These are phyloP conservation scores for Silybum marianum DNA, from an alignment of 129 eudicot genomes.

Conservation along the genomic window DNA sequence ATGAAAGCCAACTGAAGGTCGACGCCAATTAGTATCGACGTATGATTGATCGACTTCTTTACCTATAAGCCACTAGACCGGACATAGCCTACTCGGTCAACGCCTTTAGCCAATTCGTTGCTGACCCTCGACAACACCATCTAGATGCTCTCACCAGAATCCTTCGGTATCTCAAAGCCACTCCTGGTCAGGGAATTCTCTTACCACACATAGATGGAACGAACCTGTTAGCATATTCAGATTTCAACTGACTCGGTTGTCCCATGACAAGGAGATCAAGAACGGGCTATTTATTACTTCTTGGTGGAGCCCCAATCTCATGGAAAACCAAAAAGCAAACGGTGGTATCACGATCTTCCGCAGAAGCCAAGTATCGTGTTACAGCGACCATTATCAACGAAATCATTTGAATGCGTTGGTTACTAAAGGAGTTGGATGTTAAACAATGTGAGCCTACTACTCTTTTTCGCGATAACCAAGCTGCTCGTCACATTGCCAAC, in stretches of 20 bases:
- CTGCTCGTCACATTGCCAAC: too few species aligned
- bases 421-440: too few species aligned
- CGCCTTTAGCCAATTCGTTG: not conserved
- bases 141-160: not conserved
- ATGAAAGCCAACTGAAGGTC: not conserved
- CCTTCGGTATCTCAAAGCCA: not conserved
- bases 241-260: not conserved
- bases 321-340: not conserved
- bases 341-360: too few species aligned
- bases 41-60: not conserved
- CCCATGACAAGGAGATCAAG: not conserved
- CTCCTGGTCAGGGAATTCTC: not conserved
- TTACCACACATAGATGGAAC: not conserved
- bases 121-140: not conserved
- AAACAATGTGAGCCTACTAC: too few species aligned
- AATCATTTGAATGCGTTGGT: too few species aligned
- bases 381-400: too few species aligned
- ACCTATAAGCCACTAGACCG: not conserved
- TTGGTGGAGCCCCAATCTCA: not conserved
- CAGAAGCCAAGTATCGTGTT: too few species aligned
- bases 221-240: not conserved
- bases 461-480: too few species aligned
- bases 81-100: conserved; percentile 3
- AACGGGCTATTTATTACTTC: not conserved
- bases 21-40: not conserved